Percentiles rank a stretch among this genome's conserved stretches.
These are phyloP conservation scores for Thelephora terrestris DNA, from an alignment of 1,284 basidiomycete species.

Conservation along the genomic window DNA sequence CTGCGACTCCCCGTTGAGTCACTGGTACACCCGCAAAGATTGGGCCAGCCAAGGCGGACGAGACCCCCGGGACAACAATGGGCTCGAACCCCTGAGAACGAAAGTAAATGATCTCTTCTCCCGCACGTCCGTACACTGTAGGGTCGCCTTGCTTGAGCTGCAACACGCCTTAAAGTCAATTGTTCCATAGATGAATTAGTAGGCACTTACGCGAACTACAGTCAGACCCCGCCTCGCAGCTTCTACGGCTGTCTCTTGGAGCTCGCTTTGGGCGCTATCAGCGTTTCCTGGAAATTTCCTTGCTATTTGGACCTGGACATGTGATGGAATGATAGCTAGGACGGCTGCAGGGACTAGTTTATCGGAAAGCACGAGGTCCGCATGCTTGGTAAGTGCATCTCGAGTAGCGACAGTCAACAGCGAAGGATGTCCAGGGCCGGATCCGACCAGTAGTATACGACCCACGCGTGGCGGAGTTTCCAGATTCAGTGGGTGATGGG, in stretches of 20 bases:
- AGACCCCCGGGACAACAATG: slow-evolving; percentile 83
- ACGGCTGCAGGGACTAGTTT: slow-evolving; percentile 94
- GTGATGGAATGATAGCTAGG: slow-evolving; percentile 76
- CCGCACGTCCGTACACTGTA: slow-evolving; percentile 87
- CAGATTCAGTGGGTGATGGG: slow-evolving; percentile 21
- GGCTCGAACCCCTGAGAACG: slow-evolving; percentile 75
- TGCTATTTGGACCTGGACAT: slow-evolving; percentile 71
- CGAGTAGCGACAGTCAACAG: slow-evolving; percentile 86
- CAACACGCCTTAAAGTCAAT: slow-evolving; percentile 3
- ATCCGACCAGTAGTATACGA: slow-evolving; percentile 82
- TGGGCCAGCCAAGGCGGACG: slow-evolving; percentile 83
- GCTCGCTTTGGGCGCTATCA: slow-evolving; percentile 87
- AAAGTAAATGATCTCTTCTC: slow-evolving; percentile 93
- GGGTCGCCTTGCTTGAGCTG: slow-evolving; percentile 96
- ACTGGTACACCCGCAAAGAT: slow-evolving; percentile 87
- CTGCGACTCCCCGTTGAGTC: slow-evolving; percentile 91
- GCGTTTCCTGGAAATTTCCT: slow-evolving; percentile 97
- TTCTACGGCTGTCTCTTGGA: slow-evolving; percentile 85
- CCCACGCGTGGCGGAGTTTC: slow-evolving; percentile 32
- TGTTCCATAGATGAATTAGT: slow-evolving; percentile 1
- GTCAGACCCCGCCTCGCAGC: slow-evolving; percentile 73
- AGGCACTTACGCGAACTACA: slow-evolving; percentile 67
- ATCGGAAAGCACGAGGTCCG: slow-evolving; percentile 86
- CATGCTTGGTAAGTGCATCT: slow-evolving; percentile 66
- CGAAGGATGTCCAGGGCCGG: slow-evolving; percentile 90